Evolutionary conservation across 192 early-diverging fungal genomes (phyloP).

Genomic region (Gaertneriomyces sp.): DNA sequence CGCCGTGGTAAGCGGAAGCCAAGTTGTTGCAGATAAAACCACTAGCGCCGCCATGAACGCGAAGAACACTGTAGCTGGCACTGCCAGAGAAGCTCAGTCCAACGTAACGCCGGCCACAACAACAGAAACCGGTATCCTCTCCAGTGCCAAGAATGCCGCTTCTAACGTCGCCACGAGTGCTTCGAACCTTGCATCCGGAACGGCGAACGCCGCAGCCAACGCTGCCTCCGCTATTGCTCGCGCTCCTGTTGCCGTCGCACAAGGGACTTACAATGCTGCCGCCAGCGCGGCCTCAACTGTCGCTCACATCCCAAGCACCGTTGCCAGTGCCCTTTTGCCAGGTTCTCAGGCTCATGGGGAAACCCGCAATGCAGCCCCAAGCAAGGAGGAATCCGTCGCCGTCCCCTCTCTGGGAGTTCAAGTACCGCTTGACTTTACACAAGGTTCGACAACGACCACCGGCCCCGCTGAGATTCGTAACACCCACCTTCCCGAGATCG

Average conservation of each 20-base stretch:
- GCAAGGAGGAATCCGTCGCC: background rate
- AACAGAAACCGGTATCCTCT: no score
- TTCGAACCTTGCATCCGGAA: background rate
- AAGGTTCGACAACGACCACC: background rate
- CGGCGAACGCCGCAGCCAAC: constrained; percentile 4
- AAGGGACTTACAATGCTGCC: constrained; percentile 12
- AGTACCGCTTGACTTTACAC: background rate
- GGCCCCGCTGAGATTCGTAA: background rate
- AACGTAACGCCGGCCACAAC: no score
- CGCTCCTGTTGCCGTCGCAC: constrained; percentile 5
- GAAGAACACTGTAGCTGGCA: background rate
- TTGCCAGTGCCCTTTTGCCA: background rate
- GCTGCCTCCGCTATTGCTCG: background rate
- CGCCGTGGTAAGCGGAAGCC: background rate
- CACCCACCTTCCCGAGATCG: constrained; percentile 13
- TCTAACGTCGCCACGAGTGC: background rate
- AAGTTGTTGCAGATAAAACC: background rate
- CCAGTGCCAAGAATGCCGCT: background rate
- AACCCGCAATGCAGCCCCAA: background rate
- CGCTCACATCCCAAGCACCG: background rate
- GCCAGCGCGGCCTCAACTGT: constrained; percentile 1
- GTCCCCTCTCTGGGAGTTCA: constrained; percentile 1
- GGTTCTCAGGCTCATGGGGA: background rate
- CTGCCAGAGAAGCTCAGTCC: background rate
- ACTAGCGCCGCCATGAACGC: background rate